phyloP scores from a whole-genome alignment of 2,329 filamentous ascomycete species.

The Botrytis cinerea region DNA sequence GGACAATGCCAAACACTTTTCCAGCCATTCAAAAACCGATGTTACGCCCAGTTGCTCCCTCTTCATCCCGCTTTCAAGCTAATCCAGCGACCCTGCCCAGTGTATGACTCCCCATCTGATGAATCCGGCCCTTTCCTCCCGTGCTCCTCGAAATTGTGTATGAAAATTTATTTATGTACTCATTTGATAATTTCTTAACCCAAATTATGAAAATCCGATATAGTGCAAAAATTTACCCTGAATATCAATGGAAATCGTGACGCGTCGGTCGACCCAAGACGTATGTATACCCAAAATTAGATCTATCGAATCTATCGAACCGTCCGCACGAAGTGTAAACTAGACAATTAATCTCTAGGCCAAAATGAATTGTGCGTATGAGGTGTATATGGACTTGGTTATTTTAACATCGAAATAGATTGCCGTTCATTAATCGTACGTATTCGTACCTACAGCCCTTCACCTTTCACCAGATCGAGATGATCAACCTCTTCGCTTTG shows the following conservation, averaged over 20 bases:
- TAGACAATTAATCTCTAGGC: constrained; percentile 7
- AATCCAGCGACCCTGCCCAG: neutral
- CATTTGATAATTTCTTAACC: neutral
- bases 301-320: neutral
- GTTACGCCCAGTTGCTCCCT: neutral
- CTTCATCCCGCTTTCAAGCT: neutral
- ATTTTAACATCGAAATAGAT: neutral
- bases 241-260: neutral
- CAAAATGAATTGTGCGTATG: neutral
- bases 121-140: neutral
- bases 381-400: neutral
- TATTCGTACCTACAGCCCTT: neutral
- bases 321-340: neutral
- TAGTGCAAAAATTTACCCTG: neutral
- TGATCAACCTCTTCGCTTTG: constrained; percentile 20
- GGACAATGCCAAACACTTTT: constrained; percentile 3
- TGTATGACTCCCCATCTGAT: neutral
- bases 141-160: neutral
- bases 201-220: neutral
- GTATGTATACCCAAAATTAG: neutral
- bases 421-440: constrained; percentile 4
- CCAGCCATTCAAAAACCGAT: neutral
- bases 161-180: constrained; percentile 1
- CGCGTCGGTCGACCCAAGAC: neutral
- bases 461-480: neutral